phyloP scores from a whole-genome alignment of 768 basidiomycete species.

The Pholiota molesta region DNA sequence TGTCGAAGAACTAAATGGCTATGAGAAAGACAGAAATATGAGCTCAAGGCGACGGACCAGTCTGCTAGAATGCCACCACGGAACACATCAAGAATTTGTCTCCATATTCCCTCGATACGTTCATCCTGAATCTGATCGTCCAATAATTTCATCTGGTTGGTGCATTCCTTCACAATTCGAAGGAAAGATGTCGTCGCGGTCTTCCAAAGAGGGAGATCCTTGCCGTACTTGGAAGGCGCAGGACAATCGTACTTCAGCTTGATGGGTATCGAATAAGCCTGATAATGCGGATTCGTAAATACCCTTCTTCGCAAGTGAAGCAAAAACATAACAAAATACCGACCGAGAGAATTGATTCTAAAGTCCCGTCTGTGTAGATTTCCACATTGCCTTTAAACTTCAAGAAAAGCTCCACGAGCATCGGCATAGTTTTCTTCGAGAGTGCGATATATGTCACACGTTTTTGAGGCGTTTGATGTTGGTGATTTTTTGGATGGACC shows the following conservation, averaged over 20 bases:
- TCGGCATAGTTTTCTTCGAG: slow-evolving; percentile 87
- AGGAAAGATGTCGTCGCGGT: slow-evolving; percentile 86
- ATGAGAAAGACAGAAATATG: background rate
- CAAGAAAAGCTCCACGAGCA: slow-evolving; percentile 76
- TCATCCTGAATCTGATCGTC: slow-evolving; percentile 61
- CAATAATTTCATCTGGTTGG: slow-evolving; percentile 50
- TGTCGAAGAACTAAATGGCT: slow-evolving; percentile 50
- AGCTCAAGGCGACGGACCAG: slow-evolving; percentile 52
- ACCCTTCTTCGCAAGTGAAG: background rate
- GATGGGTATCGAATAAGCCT: slow-evolving; percentile 91
- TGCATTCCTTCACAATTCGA: slow-evolving; percentile 70
- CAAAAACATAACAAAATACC: slow-evolving; percentile 66
- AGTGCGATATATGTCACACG: slow-evolving; percentile 89
- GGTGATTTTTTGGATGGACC: slow-evolving; percentile 39
- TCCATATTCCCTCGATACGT: slow-evolving; percentile 83
- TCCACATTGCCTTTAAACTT: slow-evolving; percentile 60
- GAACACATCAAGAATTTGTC: slow-evolving; percentile 80
- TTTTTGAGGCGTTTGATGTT: slow-evolving; percentile 52
- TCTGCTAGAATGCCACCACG: slow-evolving; percentile 82
- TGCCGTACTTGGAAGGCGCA: slow-evolving; percentile 82
- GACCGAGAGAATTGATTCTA: slow-evolving; percentile 52
- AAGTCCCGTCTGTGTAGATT: slow-evolving; percentile 79
- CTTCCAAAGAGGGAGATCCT: slow-evolving; percentile 91
- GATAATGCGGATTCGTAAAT: background rate
- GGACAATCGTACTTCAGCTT: slow-evolving; percentile 97